Percentiles rank a stretch among this genome's conserved stretches.
These are phyloP conservation scores for Penicillium atrosanguineum DNA, from an alignment of 495 filamentous ascomycete species.

Conservation along the genomic window DNA sequence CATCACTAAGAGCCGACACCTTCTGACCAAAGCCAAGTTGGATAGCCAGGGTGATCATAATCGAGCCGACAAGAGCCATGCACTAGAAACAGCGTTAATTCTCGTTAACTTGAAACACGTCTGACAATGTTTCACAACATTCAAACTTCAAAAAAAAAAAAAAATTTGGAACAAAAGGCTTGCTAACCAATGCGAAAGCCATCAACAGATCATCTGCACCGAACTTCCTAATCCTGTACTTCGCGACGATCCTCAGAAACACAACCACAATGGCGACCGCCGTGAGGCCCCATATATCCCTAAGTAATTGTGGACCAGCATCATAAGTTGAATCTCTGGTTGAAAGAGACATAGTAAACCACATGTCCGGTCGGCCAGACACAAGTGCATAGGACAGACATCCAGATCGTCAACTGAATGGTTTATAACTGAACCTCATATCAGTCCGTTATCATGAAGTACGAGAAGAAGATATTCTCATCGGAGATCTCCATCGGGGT, in stretches of 20 bases:
- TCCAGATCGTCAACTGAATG: background rate
- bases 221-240: conserved; percentile 24
- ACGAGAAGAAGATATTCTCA: background rate
- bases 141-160: background rate
- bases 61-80: conserved; percentile 23
- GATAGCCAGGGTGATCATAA: conserved; percentile 22
- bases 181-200: conserved; percentile 28
- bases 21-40: conserved; percentile 23
- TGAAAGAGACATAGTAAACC: conserved; percentile 12
- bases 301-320: conserved; percentile 18
- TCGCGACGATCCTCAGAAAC: conserved; percentile 22
- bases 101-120: background rate
- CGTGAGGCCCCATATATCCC: conserved; percentile 27
- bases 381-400: background rate
- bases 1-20: conserved; percentile 5
- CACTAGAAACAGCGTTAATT: conserved; percentile 11
- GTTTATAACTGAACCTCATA: conserved; percentile 9
- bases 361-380: background rate
- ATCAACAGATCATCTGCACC: conserved; percentile 28
- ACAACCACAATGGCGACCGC: conserved; percentile 18
- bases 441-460: conserved; percentile 11
- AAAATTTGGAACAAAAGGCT: background rate
- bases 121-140: background rate
- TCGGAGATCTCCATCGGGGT: conserved; percentile 19
- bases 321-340: conserved; percentile 5